phyloP scores from a whole-genome alignment of 1,284 basidiomycete genomes.

The Austroboletus niveus region DNA sequence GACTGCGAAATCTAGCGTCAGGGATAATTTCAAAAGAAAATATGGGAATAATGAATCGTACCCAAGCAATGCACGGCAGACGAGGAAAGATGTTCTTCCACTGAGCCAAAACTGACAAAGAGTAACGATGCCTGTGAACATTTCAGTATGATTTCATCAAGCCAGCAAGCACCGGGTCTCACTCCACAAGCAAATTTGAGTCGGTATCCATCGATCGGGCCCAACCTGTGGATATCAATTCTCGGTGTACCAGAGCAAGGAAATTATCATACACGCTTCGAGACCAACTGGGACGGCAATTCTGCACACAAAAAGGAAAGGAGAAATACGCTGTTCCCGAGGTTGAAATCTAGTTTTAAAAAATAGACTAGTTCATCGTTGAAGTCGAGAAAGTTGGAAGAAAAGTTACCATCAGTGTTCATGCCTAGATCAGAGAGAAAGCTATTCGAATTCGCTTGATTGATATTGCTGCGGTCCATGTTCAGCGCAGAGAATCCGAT shows the following conservation, averaged over 20 bases:
- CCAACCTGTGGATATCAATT: conserved; percentile 40
- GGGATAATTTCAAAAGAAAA: not conserved
- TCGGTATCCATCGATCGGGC: conserved; percentile 71
- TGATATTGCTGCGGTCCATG: conserved; percentile 49
- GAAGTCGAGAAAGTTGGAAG: no score
- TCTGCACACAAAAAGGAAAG: conserved; percentile 61
- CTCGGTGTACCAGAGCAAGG: not conserved
- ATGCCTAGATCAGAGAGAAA: conserved; percentile 62
- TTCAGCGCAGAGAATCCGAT: conserved; percentile 46
- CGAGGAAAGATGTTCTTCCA: conserved; percentile 54
- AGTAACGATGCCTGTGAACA: conserved; percentile 36
- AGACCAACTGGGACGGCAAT: conserved; percentile 70
- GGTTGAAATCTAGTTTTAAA: conserved; percentile 51
- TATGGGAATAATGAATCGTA: conserved; percentile 11
- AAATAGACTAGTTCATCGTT: not conserved
- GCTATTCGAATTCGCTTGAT: conserved; percentile 65
- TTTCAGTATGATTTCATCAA: not conserved
- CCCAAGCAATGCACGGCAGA: conserved; percentile 42
- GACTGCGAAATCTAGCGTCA: conserved; percentile 32
- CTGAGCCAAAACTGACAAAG: conserved; percentile 61
- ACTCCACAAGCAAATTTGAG: conserved; percentile 41
- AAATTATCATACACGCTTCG: conserved; percentile 51
- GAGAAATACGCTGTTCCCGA: conserved; percentile 59
- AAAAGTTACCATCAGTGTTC: conserved; percentile 48
- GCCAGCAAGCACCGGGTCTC: conserved; percentile 24